Percentiles rank a stretch among this genome's conserved stretches.
Evolutionary conservation across 2,329 filamentous ascomycete species (phyloP).

Genomic region (Colletotrichum australisinense): DNA sequence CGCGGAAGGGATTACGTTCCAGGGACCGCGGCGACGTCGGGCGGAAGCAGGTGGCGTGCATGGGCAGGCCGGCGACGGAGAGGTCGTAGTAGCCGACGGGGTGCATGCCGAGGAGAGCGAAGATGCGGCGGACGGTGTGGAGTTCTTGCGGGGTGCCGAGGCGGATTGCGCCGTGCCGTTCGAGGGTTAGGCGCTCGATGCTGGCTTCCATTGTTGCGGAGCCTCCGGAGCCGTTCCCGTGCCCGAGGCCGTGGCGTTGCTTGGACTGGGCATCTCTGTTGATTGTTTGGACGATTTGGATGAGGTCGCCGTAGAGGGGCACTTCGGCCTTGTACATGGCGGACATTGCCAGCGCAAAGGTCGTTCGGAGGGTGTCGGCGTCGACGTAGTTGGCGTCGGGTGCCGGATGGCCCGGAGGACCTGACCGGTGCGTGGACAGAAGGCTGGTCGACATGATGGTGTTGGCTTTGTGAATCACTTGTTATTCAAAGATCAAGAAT

Average conservation of each 20-base stretch:
- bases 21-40: slow-evolving; percentile 49
- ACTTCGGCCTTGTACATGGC: slow-evolving; percentile 50
- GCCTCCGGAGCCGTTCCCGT: no score
- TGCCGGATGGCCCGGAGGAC: background rate
- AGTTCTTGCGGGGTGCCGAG: slow-evolving; percentile 59
- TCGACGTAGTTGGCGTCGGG: slow-evolving; percentile 24
- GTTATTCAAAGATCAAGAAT: background rate
- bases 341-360: slow-evolving; percentile 47
- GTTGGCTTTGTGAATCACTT: background rate
- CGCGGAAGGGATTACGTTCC: slow-evolving; percentile 55
- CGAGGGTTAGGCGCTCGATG: slow-evolving; percentile 32
- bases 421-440: background rate
- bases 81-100: slow-evolving; percentile 66
- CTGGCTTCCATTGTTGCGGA: slow-evolving; percentile 2
- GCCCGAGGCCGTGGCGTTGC: background rate
- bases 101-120: slow-evolving; percentile 58
- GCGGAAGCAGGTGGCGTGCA: slow-evolving; percentile 64
- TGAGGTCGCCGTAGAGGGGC: slow-evolving; percentile 47
- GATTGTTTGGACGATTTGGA: slow-evolving; percentile 44
- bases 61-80: slow-evolving; percentile 56
- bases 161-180: slow-evolving; percentile 60
- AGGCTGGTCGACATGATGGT: slow-evolving; percentile 6
- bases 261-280: slow-evolving; percentile 35
- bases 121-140: slow-evolving; percentile 54
- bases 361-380: slow-evolving; percentile 39